Evolutionary conservation across 2,329 filamentous ascomycete species (phyloP), one percentile per base, ranked within the genome.

Genomic region (Alternaria burnsii): DNA sequence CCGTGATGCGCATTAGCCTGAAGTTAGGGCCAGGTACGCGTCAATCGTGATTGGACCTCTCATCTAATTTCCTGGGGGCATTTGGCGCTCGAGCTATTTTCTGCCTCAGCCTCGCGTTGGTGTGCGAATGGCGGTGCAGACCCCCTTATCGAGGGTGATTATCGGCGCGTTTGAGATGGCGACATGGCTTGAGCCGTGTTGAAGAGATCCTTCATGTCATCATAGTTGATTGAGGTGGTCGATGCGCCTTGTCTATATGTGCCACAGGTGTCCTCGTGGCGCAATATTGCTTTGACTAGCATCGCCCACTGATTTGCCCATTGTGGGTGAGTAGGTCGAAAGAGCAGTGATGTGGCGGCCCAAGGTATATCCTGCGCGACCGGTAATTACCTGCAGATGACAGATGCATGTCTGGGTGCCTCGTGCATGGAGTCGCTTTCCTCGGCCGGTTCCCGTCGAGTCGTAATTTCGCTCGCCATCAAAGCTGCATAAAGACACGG

Each of bases 401-500:
- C 67, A 68, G 44, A 58, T 52, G 59, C 59, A 52, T 47, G 46
- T 44, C 46, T 53, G 34, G 44, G 61, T 53, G 51, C 54, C 51
- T 54, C 55, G 57, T 55, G 52, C 61, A 46, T 61, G 40, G 53
- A 51, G 55, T 46, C 67, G 55, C 64, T 65, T 55, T 63, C 61
- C 58, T 61, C 40, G 59, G 61, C 59, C 57, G 60, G 34, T 46
- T 30, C 47, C 42, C 50, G 58, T 62, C 68, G 51, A 65, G 59
- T 71, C 71, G 72, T 61, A 74, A 74, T 74, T 67, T 73, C 67
- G 65, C 63, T 44, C 38, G 48, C 56, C 61, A 61, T 63, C 61
- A 67, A 41, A 47, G 55, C n/a, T 59, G 58, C 53, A 60, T 61
- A 60, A 52, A 55, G 55, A 61, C 61, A 62, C 55, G 61, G 46